Conservation (phyloP, 805 yeast species). For the Wickerhamiella lipophila region DNA sequence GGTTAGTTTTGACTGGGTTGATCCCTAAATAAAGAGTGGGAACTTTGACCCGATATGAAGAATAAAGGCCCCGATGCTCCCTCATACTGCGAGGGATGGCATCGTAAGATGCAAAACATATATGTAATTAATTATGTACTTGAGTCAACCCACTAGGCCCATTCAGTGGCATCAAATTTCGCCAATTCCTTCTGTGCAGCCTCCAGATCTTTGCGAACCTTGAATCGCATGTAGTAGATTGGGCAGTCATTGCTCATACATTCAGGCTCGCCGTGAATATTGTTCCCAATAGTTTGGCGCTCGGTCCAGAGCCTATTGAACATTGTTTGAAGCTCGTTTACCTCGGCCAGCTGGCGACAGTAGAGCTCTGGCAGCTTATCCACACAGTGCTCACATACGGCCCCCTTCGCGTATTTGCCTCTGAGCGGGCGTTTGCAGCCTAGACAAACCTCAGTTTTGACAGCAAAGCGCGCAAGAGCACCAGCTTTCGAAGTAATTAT, state of each 20-base stretch:
- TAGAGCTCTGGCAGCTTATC: slow-evolving; percentile 63
- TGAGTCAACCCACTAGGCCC: no score
- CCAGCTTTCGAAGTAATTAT: slow-evolving; percentile 65
- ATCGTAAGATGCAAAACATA: no score
- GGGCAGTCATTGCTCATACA: slow-evolving; percentile 96
- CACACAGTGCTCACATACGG: slow-evolving; percentile 66
- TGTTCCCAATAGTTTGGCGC: slow-evolving; percentile 95
- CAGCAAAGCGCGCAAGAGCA: slow-evolving; percentile 84
- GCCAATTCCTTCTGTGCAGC: slow-evolving; percentile 45
- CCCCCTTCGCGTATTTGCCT: slow-evolving; percentile 44
- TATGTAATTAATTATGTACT: no score
- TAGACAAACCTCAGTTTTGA: slow-evolving; percentile 76
- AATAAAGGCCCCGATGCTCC: no score
- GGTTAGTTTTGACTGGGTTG: no score
- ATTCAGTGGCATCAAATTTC: slow-evolving; percentile 45
- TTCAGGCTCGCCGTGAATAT: slow-evolving; percentile 85
- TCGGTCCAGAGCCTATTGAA: slow-evolving; percentile 93
- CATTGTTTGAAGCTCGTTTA: slow-evolving; percentile 67
- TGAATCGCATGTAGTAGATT: slow-evolving; percentile 90
- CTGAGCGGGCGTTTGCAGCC: slow-evolving; percentile 72
- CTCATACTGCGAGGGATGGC: no score
- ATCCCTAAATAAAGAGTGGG: no score
- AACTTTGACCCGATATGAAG: no score
- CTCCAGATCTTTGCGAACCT: slow-evolving; percentile 60
- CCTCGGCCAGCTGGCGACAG: slow-evolving; percentile 64